Conservation (phyloP, 768 basidiomycete genomes). For the Leccinum arenicola region DNA sequence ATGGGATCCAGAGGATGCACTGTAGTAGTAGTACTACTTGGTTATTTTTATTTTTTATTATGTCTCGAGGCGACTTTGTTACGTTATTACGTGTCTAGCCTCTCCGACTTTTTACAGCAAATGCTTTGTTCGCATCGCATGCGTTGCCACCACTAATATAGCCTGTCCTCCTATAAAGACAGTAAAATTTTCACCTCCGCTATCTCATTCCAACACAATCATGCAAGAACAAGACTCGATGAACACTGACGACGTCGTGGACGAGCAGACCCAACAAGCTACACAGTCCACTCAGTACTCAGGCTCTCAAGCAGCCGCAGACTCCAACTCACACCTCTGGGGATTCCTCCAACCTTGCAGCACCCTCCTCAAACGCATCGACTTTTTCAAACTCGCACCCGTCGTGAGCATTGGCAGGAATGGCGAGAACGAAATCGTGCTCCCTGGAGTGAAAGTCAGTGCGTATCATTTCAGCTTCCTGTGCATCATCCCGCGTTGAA, state of each 20-base stretch:
- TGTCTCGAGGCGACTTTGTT: slow-evolving; percentile 21
- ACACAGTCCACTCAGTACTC: slow-evolving; percentile 39
- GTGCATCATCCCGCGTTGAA: slow-evolving; percentile 14
- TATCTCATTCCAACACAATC: background rate
- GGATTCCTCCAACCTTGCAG: slow-evolving; percentile 70
- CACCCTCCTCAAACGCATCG: slow-evolving; percentile 48
- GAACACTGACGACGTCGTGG: slow-evolving; percentile 26
- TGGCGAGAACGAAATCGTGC: slow-evolving; percentile 46
- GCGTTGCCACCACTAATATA: background rate
- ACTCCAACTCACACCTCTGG: slow-evolving; percentile 49
- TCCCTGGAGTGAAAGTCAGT: slow-evolving; percentile 77
- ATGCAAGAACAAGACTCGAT: slow-evolving; percentile 26
- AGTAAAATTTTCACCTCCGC: background rate
- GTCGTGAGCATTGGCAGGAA: slow-evolving; percentile 57
- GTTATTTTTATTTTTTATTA: slow-evolving; percentile 6
- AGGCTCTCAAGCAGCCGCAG: slow-evolving; percentile 24
- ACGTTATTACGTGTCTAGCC: slow-evolving; percentile 7
- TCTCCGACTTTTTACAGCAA: slow-evolving; percentile 5
- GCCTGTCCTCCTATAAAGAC: slow-evolving; percentile 28
- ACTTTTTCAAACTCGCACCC: slow-evolving; percentile 55
- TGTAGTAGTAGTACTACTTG: slow-evolving; percentile 10
- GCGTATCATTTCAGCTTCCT: slow-evolving; percentile 24
- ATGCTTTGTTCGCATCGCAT: background rate
- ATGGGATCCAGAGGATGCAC: slow-evolving; percentile 72
- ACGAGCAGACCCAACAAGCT: slow-evolving; percentile 38